Base-by-base conservation (phyloP, 805 yeast genomes). In the Hanseniaspora meyeri region DNA sequence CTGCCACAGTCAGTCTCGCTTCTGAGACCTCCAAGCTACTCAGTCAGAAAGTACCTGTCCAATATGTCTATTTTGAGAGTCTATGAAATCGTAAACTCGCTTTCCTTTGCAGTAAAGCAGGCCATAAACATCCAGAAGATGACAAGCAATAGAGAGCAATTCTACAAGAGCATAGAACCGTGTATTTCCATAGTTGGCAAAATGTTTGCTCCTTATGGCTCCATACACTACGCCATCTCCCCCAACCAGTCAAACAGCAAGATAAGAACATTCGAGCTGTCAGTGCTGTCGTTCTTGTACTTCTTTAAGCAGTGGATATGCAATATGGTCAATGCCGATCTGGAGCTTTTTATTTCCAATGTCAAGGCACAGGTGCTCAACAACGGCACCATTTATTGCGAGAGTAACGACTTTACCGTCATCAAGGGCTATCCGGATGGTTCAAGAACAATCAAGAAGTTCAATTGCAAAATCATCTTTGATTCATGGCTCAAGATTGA, bases 361-460 rank as follows among this genome's bases (percentile, higher is more conserved):
- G 59, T 78, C 32, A 72, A 77, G 38, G 80, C 83, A 6, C 77
- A 77, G 57, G 76, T 77, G 1, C 64, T 80, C 49, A 74, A 79
- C 4, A 74, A 77, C 59, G 82, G 82, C 0, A 72, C 77, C 5
- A 76, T 80, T 0, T 73, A 76, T 54, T 66, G 82, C 37, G 83
- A 80, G 43, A 76, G 82, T 49, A 72, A 79, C 12, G 70, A 79
- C 46, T 71, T 77, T 38, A 69, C 77, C 1, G 67, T 77, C 48
- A 71, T 77, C 17, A 77, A 75, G 60, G 73, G 77, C 66, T 85
- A 80, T 64, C 67, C 71, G 1, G 95, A 87, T 67, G 95, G 93
- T 0, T 81, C 90, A 2, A 76, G 76, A 61, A 80, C 85, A 9
- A 75, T 78, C 10, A 77, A 83, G 49, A 72, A 74, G 57, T 87